phyloP scores from a whole-genome alignment of 78 protist genomes.

The Guillardia theta region DNA sequence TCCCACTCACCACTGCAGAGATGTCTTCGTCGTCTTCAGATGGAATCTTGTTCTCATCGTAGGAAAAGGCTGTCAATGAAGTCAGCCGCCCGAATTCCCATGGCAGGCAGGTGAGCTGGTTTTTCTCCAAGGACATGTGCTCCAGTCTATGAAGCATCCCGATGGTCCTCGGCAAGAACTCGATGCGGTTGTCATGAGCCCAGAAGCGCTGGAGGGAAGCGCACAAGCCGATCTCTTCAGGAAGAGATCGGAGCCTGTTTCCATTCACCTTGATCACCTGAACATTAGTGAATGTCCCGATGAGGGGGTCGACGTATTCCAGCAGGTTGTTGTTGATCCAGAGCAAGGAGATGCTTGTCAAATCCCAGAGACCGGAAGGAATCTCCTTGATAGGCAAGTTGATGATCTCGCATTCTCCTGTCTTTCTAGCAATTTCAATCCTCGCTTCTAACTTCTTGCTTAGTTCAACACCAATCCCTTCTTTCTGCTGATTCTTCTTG shows the following conservation, averaged over 20 bases:
- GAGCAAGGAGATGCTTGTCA: background rate
- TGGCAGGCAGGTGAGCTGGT: background rate
- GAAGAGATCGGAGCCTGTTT: background rate
- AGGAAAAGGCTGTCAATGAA: background rate
- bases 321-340: constrained; percentile 9
- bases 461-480: too few relatives aligned
- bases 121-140: constrained; percentile 8
- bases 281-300: background rate
- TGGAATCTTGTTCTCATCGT: background rate
- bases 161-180: background rate
- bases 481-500: too few relatives aligned
- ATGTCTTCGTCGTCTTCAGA: background rate
- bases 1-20: background rate
- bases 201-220: background rate
- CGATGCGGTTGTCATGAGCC: background rate
- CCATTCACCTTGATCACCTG: background rate
- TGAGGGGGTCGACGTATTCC: background rate
- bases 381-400: background rate
- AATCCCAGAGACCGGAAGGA: background rate
- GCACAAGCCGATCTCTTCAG: background rate
- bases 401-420: background rate
- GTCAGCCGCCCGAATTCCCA: background rate
- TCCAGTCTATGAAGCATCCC: background rate
- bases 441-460: background rate
- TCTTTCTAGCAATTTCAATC: background rate